Percentiles rank a stretch among this genome's conserved stretches.
phyloP scores from a whole-genome alignment of 176 grass and related monocot species.

The barley (Hordeum vulgare) region MorexV3_pseudomolecules_assembly NC_058523.1:522598623-522599122 shows the following conservation, averaged over 20 bases:
- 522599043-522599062: neutral
- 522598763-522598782: neutral
- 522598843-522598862: neutral
- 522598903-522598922: neutral
- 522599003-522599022: neutral
- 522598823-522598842: neutral
- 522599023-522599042: neutral
- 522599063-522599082: neutral
- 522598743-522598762: neutral
- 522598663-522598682: neutral
- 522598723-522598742: neutral
- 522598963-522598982: neutral
- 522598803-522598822: neutral
- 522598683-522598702: neutral
- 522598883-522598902: neutral
- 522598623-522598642: neutral
- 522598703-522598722: neutral
- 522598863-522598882: neutral
- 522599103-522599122: neutral
- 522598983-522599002: slow-evolving; percentile 3
- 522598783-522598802: no score
- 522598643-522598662: neutral
- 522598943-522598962: neutral
- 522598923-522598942: neutral
- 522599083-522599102: neutral